Evolutionary conservation across 192 early-diverging fungal species (phyloP), one percentile per base, ranked within the genome.

Genomic region (Backusella liffmaniae): DNA sequence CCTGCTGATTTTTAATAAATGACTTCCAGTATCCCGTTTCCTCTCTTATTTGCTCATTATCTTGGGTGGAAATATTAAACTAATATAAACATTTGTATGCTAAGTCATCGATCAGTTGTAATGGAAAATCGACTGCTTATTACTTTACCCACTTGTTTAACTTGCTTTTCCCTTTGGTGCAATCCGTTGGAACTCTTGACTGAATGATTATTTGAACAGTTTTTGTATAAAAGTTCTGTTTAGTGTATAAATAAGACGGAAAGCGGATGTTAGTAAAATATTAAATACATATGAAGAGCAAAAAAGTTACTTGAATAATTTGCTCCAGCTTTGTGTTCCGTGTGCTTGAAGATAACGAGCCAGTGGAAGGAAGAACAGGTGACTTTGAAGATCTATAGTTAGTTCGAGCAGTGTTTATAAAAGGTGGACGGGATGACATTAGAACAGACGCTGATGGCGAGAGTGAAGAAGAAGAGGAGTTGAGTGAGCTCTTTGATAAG

Each of bases 11-110:
- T 37, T 83, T 81, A 23, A 88, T 88, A 16, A 87, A 80, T 16
- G 87, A 82, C 32, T 91, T 89, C 96, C 96, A 97, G 76, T 86
- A 90, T 79, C 90, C 92, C 21, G 92, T 79, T 75, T 95, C 91
- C n/a, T 94, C 92, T 78, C 88, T 88, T 72, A 93, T 85, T 12
- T 89, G 82, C 44, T 91, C 92, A 37, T 91, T 83, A 71, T 97
- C 96, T 66, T 92, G 90, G 8, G 92, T 84, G 32, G 92, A 89
- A 44, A 97, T 79, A 81, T 95, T 96, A 85, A 97, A 97, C 96
- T 92, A 37, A 30, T 46, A 21, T 51, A 44, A 15, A 44, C 5
- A 16, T 44, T 1, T 23, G 39, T 56, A 53, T n/a, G 13, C 32
- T 10, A 8, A 67, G 16, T 7, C 42, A 36, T 53, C 36, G 4